These are phyloP conservation scores for Pseudogymnoascus sp. DNA, from an alignment of 2,329 filamentous ascomycete genomes.

Conservation along the genomic window DNA sequence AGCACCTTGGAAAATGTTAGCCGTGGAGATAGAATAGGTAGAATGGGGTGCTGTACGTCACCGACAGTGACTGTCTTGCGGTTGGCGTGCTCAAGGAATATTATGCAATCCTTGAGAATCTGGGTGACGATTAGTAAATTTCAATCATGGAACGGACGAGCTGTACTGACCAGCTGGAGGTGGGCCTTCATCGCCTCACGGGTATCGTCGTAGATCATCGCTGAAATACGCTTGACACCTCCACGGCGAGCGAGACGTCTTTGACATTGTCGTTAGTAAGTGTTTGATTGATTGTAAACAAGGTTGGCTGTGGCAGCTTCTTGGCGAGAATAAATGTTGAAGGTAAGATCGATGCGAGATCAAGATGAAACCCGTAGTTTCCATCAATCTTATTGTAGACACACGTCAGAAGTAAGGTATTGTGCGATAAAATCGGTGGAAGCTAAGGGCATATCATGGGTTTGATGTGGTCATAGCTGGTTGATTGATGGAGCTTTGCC, in stretches of 20 bases:
- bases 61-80: constrained; percentile 55
- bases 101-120: constrained; percentile 34
- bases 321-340: background rate
- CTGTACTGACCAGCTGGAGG: constrained; percentile 39
- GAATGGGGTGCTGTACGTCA: constrained; percentile 43
- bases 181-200: constrained; percentile 43
- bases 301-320: background rate
- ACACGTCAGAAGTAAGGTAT: background rate
- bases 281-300: background rate
- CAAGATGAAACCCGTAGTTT: background rate
- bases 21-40: background rate
- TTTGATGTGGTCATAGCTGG: background rate
- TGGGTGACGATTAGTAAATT: background rate
- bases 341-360: background rate
- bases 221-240: constrained; percentile 66
- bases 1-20: constrained; percentile 37
- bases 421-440: background rate
- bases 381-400: background rate
- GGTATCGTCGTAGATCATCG: constrained; percentile 55
- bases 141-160: background rate
- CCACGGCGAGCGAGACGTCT: constrained; percentile 65
- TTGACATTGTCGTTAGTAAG: constrained; percentile 9
- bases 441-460: no score
- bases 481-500: background rate
- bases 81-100: constrained; percentile 45